These are phyloP conservation scores for Rhazya stricta DNA, from an alignment of 257 asterid species.

Conservation along the genomic window DNA sequence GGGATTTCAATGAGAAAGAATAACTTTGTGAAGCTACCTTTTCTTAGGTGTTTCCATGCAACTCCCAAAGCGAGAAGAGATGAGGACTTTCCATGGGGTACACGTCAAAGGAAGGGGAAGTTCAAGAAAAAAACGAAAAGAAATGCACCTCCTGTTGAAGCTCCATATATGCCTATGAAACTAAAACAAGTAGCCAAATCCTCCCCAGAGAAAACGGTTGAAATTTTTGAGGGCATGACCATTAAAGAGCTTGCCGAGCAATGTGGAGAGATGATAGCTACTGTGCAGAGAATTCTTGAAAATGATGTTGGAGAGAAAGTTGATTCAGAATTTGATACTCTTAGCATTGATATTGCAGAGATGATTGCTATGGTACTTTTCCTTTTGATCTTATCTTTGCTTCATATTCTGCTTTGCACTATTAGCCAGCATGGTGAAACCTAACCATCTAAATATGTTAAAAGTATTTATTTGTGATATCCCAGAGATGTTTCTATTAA, in stretches of 20 bases:
- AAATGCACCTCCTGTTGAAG: constrained; percentile 50
- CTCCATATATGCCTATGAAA: constrained; percentile 79
- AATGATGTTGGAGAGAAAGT: constrained; percentile 79
- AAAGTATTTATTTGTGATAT: neutral
- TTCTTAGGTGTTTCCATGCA: constrained; percentile 62
- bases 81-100: constrained; percentile 48
- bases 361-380: constrained; percentile 78
- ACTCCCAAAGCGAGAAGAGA: constrained; percentile 45
- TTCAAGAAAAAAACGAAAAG: constrained; percentile 63
- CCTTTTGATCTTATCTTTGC: neutral
- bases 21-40: constrained; percentile 9
- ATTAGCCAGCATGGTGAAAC: neutral
- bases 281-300: constrained; percentile 60
- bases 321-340: constrained; percentile 76
- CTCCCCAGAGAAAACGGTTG: constrained; percentile 57
- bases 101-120: constrained; percentile 55
- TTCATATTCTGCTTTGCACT: constrained; percentile 3
- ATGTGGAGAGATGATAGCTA: constrained; percentile 61
- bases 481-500: neutral
- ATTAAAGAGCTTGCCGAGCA: constrained; percentile 76
- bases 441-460: neutral
- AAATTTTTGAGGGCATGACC: constrained; percentile 90
- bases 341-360: constrained; percentile 82
- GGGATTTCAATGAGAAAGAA: neutral
- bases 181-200: constrained; percentile 44